Conservation (phyloP, 345 rosid species). For the Raphanus sativus region DNA sequence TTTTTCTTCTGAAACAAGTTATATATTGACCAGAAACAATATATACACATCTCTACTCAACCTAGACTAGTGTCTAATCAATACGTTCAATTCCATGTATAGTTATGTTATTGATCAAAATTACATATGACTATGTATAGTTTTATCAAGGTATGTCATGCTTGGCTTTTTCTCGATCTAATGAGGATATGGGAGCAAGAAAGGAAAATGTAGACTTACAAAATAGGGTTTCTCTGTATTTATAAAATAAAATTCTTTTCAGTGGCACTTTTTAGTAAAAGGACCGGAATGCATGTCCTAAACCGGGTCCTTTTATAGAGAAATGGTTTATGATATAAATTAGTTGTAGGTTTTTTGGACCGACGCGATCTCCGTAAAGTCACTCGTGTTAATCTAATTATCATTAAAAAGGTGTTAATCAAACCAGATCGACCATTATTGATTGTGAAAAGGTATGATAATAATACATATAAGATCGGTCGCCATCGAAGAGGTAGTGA, state of each 20-base stretch:
- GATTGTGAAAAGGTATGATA: not conserved
- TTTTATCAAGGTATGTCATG: slow-evolving; percentile 5
- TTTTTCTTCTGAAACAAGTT: not conserved
- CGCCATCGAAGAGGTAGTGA: slow-evolving; percentile 38
- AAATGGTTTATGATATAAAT: not conserved
- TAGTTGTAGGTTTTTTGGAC: slow-evolving; percentile 24
- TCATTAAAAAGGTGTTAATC: not conserved
- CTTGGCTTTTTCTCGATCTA: slow-evolving; percentile 21
- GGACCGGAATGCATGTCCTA: not conserved
- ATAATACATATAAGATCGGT: slow-evolving; percentile 33
- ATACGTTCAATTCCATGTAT: not conserved
- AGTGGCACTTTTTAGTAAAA: not conserved
- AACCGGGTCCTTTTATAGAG: not conserved
- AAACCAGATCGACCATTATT: not conserved
- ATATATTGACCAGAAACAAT: not conserved
- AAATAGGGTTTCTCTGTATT: slow-evolving; percentile 32
- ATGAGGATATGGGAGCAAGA: slow-evolving; percentile 13
- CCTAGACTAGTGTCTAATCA: not conserved
- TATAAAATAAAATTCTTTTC: not conserved
- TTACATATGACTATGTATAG: not conserved
- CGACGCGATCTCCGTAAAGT: slow-evolving; percentile 28
- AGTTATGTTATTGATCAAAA: not conserved
- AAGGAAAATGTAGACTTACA: slow-evolving; percentile 24
- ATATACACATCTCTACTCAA: not conserved
- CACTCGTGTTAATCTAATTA: slow-evolving; percentile 11